Evolutionary conservation across 495 filamentous ascomycete species (phyloP).

Genomic region (Neurospora hispaniola): DNA sequence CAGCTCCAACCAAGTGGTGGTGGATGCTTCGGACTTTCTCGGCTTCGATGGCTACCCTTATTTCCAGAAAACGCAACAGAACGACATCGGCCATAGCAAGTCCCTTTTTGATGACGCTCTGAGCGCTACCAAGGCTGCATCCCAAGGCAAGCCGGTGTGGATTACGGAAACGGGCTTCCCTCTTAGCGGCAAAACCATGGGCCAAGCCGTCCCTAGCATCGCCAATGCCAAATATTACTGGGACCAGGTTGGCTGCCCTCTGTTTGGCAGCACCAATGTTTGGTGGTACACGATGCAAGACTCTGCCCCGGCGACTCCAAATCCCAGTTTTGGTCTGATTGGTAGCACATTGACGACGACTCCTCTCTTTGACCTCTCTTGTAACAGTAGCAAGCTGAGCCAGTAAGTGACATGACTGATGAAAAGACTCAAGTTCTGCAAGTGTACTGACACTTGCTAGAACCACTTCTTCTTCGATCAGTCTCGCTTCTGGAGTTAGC

Average conservation of each 20-base stretch:
- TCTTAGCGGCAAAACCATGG: constrained; percentile 50
- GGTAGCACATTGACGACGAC: constrained; percentile 35
- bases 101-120: constrained; percentile 54
- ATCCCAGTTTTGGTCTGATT: constrained; percentile 59
- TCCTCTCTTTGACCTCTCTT: constrained; percentile 55
- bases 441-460: constrained; percentile 7
- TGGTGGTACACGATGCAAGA: constrained; percentile 76
- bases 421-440: neutral
- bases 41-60: constrained; percentile 69
- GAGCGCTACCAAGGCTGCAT: constrained; percentile 43
- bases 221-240: constrained; percentile 74
- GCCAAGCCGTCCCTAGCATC: constrained; percentile 49
- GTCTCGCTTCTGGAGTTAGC: neutral
- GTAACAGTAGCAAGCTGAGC: constrained; percentile 16
- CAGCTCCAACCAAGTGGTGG: constrained; percentile 56
- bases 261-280: constrained; percentile 57
- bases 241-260: constrained; percentile 62
- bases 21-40: constrained; percentile 61
- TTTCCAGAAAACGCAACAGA: constrained; percentile 56
- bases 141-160: constrained; percentile 64
- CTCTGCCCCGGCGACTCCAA: constrained; percentile 41
- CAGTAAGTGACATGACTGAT: neutral
- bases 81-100: constrained; percentile 52
- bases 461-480: constrained; percentile 3
- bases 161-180: constrained; percentile 90